Evolutionary conservation across 305 asterid genomes (phyloP).

Genomic region (Rubia peregrina): DNA sequence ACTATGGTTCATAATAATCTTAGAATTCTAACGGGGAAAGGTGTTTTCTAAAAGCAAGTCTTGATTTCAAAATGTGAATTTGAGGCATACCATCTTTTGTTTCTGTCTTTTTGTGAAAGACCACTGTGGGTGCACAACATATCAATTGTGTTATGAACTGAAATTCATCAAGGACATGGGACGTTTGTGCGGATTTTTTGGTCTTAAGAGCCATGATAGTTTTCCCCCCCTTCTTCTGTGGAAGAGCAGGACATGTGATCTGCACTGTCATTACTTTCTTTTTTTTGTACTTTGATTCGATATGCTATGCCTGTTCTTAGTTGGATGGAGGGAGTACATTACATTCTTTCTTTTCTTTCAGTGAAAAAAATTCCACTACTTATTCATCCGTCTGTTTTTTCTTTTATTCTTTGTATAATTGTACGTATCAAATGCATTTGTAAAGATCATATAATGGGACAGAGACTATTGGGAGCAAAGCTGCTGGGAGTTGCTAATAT

Average conservation of each 20-base stretch:
- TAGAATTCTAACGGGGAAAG: not conserved
- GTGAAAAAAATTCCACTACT: too few relatives aligned
- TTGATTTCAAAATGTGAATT: not conserved
- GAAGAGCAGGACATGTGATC: not conserved
- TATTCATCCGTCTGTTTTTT: too few relatives aligned
- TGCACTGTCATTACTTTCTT: not conserved
- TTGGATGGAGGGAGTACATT: not conserved
- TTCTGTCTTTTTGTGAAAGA: not conserved
- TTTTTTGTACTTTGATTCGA: too few relatives aligned
- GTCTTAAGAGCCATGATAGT: not conserved
- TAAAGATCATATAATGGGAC: not conserved
- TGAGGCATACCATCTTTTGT: not conserved
- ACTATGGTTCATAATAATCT: not conserved
- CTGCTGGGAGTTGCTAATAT: not conserved
- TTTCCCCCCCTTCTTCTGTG: not conserved
- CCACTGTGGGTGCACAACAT: not conserved
- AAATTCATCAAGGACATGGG: not conserved
- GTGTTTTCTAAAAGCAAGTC: not conserved
- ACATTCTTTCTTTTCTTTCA: too few relatives aligned
- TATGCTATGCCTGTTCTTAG: not conserved
- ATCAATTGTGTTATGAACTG: not conserved
- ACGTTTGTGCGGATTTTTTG: not conserved
- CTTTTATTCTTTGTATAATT: too few relatives aligned
- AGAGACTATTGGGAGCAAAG: too few relatives aligned
- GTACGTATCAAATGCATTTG: too few relatives aligned